Evolutionary conservation across 2,329 filamentous ascomycete species (phyloP), one percentile per base, ranked within the genome.

Genomic region (Trichoderma citrinoviride): DNA sequence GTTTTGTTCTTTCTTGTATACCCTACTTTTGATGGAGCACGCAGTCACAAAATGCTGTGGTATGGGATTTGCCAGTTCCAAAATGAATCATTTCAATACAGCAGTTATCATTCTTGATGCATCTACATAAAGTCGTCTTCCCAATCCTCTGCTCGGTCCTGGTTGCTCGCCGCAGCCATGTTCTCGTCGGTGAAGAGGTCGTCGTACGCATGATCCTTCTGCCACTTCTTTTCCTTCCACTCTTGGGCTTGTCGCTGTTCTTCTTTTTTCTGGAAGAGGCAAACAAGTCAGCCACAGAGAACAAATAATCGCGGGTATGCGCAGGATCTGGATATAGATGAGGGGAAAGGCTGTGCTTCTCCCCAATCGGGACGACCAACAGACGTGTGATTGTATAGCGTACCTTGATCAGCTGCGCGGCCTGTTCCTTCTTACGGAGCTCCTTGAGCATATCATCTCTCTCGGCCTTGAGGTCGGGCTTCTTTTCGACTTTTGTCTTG

Each of bases 161-260:
- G 91, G 77, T 99, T 99, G 79, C 89, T 97, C 63, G 87, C 87
- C 23, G 77, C 79, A 49, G 87, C 87, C 80, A 96, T 83, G 71
- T 90, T 90, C 65, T 97, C 91, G 61, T 96, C 92, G 5, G 85
- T 87, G 77, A 97, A 93, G 61, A 97, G 78, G 53, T 97, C 93
- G 74, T 98, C 95, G 77, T 99, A 99, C 2, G 93, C 94, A 78
- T 99, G 94, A n/a, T 97, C 93, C 79, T 95, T 95, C 78, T 96
- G 92, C 84, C 88, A 96, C 77, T 96, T 96, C 79, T 94, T 86
- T 77, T 96, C 90, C 77, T 92, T 90, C 69, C 92, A 85, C 80
- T 97, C 92, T 77, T 92, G 89, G 56, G 88, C 85, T 53, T 93
- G 75, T 43, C 82, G 81, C 0, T 86, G 87, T 72, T 95, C 91